Evolutionary conservation across 1,284 basidiomycete species (phyloP), one percentile per base, ranked within the genome.

Genomic region (Ustilago tritici): DNA sequence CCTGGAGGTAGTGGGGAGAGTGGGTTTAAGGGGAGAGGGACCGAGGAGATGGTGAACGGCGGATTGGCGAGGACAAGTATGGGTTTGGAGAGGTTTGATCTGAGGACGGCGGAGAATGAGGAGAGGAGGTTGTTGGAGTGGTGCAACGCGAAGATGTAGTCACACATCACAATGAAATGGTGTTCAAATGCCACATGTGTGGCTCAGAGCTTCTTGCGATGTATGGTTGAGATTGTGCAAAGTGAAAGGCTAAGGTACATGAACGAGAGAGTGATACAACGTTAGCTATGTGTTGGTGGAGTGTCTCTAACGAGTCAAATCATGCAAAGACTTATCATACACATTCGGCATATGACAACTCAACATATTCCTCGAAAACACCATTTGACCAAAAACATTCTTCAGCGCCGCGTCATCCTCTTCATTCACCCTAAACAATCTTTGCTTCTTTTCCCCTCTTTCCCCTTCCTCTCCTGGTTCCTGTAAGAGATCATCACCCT

Each of bases 311-410:
- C 58, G 61, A 5, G 65, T 66, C 4, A 81, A 32, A 31, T 61
- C 65, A 40, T 79, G 71, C 53, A 81, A 56, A 4, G 50, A 23
- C 5, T 40, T 58, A 56, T 78, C 65, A 40, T 80, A 80, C 6
- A 67, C 89, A 79, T 92, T 90, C 23, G 91, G 91, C 85, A 92
- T 87, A 78, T 92, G 91, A 4, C 90, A 88, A 72, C 90, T 91
- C 65, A 94, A 87, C 93, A 94, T 93, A 82, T 92, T 92, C 81
- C 89, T 89, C 32, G 92, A 90, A 85, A 94, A 93, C 10, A 93
- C 89, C 62, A 94, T 91, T 86, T 94, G 93, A 23, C 89, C 90
- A 83, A 93, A 94, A 47, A 93, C 91, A 74, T 89, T 77, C n/a
- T 70, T 68, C 32, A 72, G 41, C 38, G 67, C 63, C 9, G 55